Conservation (phyloP, 352 stramenopile genomes). For the Phytophthora ohioensis region DNA sequence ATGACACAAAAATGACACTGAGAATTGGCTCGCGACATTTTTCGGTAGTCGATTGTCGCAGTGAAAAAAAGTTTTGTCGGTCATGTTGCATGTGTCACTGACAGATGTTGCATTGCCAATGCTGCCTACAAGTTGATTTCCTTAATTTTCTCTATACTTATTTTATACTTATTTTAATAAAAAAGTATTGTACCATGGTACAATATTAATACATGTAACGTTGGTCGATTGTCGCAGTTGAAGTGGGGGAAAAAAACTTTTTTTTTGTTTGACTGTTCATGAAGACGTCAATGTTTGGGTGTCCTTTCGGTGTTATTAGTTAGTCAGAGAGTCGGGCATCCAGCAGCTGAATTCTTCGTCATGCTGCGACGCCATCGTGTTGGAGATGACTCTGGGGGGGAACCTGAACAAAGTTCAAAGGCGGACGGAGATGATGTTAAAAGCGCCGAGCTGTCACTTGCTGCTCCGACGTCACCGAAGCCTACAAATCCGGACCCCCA, state of each 20-base stretch:
- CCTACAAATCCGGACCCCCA: slow-evolving; percentile 5
- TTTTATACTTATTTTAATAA: too few species aligned
- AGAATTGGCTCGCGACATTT: slow-evolving; percentile 1
- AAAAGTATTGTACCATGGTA: too few species aligned
- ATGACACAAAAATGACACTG: slow-evolving; percentile 11
- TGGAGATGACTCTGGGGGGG: slow-evolving; percentile 24
- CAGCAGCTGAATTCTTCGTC: background rate
- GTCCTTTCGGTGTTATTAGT: slow-evolving; percentile 14
- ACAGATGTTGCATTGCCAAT: background rate
- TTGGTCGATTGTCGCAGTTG: too few species aligned
- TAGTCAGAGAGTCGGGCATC: slow-evolving; percentile 10
- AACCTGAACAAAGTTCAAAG: slow-evolving; percentile 29
- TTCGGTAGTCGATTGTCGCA: slow-evolving; percentile 33
- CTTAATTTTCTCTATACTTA: slow-evolving; percentile 1
- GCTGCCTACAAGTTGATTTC: slow-evolving; percentile 10
- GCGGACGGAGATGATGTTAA: slow-evolving; percentile 26
- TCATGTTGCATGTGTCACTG: background rate
- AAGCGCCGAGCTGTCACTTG: slow-evolving; percentile 42
- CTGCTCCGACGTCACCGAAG: slow-evolving; percentile 23
- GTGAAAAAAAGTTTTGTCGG: background rate
- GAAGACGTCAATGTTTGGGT: slow-evolving; percentile 4
- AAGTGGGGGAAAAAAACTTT: too few species aligned
- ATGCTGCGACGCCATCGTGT: slow-evolving; percentile 54
- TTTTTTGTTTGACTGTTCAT: background rate
- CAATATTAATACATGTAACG: too few species aligned